Evolutionary conservation across 2,329 filamentous ascomycete species (phyloP), one percentile per base, ranked within the genome.

Genomic region (Talaromyces rugulosus): DNA sequence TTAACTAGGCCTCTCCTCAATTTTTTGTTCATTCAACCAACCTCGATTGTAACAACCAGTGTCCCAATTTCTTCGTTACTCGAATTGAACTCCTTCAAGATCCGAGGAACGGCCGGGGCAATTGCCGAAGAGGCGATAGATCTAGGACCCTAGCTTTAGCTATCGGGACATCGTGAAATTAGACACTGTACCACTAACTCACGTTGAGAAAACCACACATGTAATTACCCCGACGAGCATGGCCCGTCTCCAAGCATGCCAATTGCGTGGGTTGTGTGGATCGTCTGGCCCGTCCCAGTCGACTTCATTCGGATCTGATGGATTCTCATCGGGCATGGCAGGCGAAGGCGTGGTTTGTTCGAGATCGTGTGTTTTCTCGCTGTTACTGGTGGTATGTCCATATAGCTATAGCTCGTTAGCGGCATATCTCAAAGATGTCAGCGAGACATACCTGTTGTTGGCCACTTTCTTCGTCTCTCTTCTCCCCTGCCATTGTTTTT

Each of bases 41-140:
- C 73, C 28, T 74, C 77, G 12, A 82, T 74, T 0, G 80, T 81
- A 5, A 83, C 75, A 65, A 81, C 77, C 61, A 83, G 80, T 2
- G 76, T 72, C 2, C 72, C 74, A 0, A 82, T 71, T 63, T 72
- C 68, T 42, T 75, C 64, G 58, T 71, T 76, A 14, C 68, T 71
- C 3, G 77, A 76, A 16, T 77, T 40, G 66, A 83, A 83, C 2
- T 81, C 77, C 28, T 68, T 56, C 72, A 80, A 75, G 3, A 84
- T 71, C 6, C 76, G 63, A 1, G 78, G 78, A 0, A 82, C 75
- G 3, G 77, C 80, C 1, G 81, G 81, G 1, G 81, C 79, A 60
- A 83, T 14, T 8, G n/a, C 23, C 23, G 44, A 47, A 27, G 23
- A 47, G 18, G n/a, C 23, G 8, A 27, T 47, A 27, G 44, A 47